These are phyloP conservation scores for Eudorina sp. DNA, from an alignment of 139 green algal genomes.

Conservation along the genomic window DNA sequence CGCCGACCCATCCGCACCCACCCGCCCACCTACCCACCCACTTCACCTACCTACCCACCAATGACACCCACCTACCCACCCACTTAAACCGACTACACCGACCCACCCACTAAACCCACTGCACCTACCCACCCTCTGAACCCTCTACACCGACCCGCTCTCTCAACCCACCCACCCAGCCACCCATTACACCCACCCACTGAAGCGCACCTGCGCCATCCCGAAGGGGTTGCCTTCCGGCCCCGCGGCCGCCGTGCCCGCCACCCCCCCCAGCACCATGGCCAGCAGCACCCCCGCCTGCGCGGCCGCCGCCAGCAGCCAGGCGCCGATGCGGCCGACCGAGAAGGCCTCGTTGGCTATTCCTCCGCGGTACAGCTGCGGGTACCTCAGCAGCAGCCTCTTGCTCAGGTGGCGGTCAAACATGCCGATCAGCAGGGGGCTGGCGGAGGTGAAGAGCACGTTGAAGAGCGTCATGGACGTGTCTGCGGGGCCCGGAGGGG, in stretches of 20 bases:
- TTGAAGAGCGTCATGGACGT: conserved; percentile 60
- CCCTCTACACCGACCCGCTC: too few relatives aligned
- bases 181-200: conserved; percentile 47
- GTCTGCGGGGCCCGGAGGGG: background rate
- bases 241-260: background rate
- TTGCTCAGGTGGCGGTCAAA: conserved; percentile 76
- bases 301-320: conserved; percentile 62
- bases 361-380: conserved; percentile 40
- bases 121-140: background rate
- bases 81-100: too few relatives aligned
- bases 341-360: conserved; percentile 72
- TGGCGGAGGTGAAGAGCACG: conserved; percentile 85
- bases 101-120: background rate
- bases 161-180: background rate
- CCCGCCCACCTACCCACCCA: too few relatives aligned
- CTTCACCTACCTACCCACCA: too few relatives aligned
- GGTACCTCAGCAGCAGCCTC: conserved; percentile 55
- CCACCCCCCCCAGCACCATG: conserved; percentile 49
- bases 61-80: too few relatives aligned
- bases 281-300: conserved; percentile 68
- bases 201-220: conserved; percentile 61
- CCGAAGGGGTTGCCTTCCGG: background rate
- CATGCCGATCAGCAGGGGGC: conserved; percentile 71
- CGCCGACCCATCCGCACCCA: too few relatives aligned
- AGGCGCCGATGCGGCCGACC: conserved; percentile 60